These are phyloP conservation scores for Naganishia vishniacii DNA, from an alignment of 768 basidiomycete species.

Conservation along the genomic window DNA sequence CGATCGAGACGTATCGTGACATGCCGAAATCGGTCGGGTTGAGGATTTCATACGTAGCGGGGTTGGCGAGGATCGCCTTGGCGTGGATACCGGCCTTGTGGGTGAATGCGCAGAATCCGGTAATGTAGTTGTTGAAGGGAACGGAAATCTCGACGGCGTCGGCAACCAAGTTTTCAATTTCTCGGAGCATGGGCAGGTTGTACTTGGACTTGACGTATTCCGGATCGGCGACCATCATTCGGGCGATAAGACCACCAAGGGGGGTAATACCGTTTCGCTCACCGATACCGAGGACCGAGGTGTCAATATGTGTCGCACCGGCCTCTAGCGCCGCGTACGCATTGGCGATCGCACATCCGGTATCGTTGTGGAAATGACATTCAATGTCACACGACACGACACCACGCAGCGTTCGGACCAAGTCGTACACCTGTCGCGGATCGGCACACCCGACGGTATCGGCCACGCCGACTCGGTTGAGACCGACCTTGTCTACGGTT, in stretches of 20 bases:
- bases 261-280: slow-evolving; percentile 99
- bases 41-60: slow-evolving; percentile 96
- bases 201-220: slow-evolving; percentile 99
- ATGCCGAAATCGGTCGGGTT: slow-evolving; percentile 99
- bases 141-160: slow-evolving; percentile 97
- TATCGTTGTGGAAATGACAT: slow-evolving; percentile 96
- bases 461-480: slow-evolving; percentile 96
- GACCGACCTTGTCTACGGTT: slow-evolving; percentile 98
- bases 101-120: slow-evolving; percentile 98
- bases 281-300: slow-evolving; percentile 78
- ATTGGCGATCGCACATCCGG: slow-evolving; percentile 84
- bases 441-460: slow-evolving; percentile 99
- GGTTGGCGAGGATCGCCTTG: slow-evolving; percentile 99
- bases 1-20: slow-evolving; percentile 94
- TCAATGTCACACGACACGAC: slow-evolving; percentile 98
- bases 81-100: slow-evolving; percentile 99
- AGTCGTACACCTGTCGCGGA: slow-evolving; percentile 95
- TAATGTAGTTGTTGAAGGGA: slow-evolving; percentile 67
- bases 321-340: slow-evolving; percentile 97
- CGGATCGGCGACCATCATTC: slow-evolving; percentile 88
- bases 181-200: slow-evolving; percentile 92
- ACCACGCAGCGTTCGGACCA: slow-evolving; percentile 89
- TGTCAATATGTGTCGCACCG: slow-evolving; percentile 98
- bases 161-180: slow-evolving; percentile 97
- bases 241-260: slow-evolving; percentile 91